phyloP scores from a whole-genome alignment of 352 stramenopile species.

The Globisporangium acanthophoron region DNA sequence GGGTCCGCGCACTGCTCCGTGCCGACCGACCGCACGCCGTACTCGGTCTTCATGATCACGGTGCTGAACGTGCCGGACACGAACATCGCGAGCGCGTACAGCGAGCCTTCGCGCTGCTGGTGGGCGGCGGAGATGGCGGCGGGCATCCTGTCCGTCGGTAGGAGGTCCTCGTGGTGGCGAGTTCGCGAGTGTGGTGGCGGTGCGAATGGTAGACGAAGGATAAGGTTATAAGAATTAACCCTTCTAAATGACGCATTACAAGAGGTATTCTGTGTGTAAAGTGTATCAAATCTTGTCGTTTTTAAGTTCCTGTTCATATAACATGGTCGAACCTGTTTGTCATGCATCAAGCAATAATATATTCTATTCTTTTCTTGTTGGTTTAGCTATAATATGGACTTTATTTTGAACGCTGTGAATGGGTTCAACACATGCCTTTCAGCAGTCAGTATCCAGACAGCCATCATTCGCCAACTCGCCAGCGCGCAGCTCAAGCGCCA shows the following conservation, averaged over 20 bases:
- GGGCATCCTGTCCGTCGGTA: background rate
- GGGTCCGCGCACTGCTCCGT: conserved; percentile 49
- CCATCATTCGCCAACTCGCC: background rate
- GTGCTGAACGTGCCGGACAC: conserved; percentile 81
- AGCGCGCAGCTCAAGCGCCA: background rate
- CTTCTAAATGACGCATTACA: too few relatives aligned
- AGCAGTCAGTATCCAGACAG: background rate
- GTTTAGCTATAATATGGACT: too few relatives aligned
- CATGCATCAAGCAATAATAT: too few relatives aligned
- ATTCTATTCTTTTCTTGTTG: too few relatives aligned
- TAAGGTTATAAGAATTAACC: too few relatives aligned
- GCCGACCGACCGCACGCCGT: conserved; percentile 52
- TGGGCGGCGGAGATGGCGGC: background rate
- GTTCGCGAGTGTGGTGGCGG: background rate
- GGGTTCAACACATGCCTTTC: too few relatives aligned
- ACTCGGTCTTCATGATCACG: conserved; percentile 84
- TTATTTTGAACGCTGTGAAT: too few relatives aligned
- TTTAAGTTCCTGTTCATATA: too few relatives aligned
- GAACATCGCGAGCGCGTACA: conserved; percentile 66
- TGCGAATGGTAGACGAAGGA: too few relatives aligned
- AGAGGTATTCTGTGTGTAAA: too few relatives aligned
- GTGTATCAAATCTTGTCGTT: too few relatives aligned
- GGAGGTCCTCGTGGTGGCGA: background rate
- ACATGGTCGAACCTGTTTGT: too few relatives aligned
- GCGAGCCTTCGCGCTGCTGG: conserved; percentile 20